phyloP scores from a whole-genome alignment of 2,329 filamentous ascomycete genomes.

The Epichloe gansuensis region DNA sequence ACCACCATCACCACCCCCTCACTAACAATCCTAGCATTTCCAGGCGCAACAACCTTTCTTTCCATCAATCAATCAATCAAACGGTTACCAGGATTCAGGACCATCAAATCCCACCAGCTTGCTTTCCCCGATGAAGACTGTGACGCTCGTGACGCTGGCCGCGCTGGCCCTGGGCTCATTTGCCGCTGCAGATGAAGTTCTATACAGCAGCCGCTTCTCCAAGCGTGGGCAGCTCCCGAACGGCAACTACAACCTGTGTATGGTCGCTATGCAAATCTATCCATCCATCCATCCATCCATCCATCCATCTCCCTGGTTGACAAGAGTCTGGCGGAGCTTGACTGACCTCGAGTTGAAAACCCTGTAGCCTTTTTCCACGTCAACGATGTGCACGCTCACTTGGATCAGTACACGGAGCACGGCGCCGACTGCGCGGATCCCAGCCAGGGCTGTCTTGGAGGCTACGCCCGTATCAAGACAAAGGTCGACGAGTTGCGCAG shows the following conservation, averaged over 20 bases:
- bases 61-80: no score
- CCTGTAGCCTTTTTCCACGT: conserved; percentile 49
- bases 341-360: background rate
- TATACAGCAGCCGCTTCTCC: conserved; percentile 5
- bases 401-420: conserved; percentile 48
- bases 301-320: background rate
- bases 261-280: background rate
- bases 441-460: conserved; percentile 46
- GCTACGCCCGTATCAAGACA: conserved; percentile 51
- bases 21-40: no score
- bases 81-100: no score
- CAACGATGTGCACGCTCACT: conserved; percentile 56
- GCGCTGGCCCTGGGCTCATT: conserved; percentile 3
- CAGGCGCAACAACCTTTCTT: no score
- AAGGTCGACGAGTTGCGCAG: conserved; percentile 44
- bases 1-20: no score
- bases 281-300: background rate
- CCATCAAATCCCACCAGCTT: no score
- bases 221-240: conserved; percentile 5
- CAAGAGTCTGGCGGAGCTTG: no score
- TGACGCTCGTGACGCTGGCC: conserved; percentile 1
- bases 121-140: background rate
- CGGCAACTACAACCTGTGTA: conserved; percentile 6
- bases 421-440: conserved; percentile 49
- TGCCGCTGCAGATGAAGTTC: conserved; percentile 4